Base-by-base conservation (phyloP, 176 grass and related monocot species). In the Luzula sylvatica region DNA sequence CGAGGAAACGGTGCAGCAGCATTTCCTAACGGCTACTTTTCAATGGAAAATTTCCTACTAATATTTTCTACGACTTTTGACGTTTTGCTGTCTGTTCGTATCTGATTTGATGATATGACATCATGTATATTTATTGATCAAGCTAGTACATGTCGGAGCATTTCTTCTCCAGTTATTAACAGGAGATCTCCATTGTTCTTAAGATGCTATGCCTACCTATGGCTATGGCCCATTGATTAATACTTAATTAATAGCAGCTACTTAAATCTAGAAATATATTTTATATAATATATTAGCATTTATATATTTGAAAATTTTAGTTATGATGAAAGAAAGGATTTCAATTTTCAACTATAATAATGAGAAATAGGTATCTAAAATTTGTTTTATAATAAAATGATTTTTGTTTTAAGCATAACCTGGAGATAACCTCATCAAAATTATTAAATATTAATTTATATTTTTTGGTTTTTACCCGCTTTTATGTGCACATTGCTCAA, bases 1-100 rank as follows among this genome's bases (percentile, higher is more conserved):
- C 63, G 63, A 25, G 50, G n/a, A 38, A 29, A 43, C 38, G 38
- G 38, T n/a, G 56, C 56, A 7, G 56, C 35, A 60, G 8, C 42
- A 19, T 60, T 13, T 20, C 3, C 6, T 38, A 67, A 67, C 63
- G 63, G 63, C 63, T 66, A 66, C 63, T 53, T 66, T 66, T 24
- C 11, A 66, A 66, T 46, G 44, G 60, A 15, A 28, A 26, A 4
- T 17, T 7, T 51, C 46, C 46, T 17, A n/a, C n/a, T n/a, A n/a
- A n/a, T n/a, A n/a, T n/a, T 48, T 32, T 65, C 5, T 38, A 65
- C 61, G 61, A 26, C 4, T n/a, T 15, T 20, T 21, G 8, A 35
- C 42, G 0, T 9, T 5, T 14, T 28, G 0, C 20, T 46, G 21
- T 15, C 5, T 22, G 23, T 23, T 41, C 45, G 11, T 5, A 15